These are phyloP conservation scores for Kondoa subrosea DNA, from an alignment of 768 basidiomycete genomes.

Conservation along the genomic window DNA sequence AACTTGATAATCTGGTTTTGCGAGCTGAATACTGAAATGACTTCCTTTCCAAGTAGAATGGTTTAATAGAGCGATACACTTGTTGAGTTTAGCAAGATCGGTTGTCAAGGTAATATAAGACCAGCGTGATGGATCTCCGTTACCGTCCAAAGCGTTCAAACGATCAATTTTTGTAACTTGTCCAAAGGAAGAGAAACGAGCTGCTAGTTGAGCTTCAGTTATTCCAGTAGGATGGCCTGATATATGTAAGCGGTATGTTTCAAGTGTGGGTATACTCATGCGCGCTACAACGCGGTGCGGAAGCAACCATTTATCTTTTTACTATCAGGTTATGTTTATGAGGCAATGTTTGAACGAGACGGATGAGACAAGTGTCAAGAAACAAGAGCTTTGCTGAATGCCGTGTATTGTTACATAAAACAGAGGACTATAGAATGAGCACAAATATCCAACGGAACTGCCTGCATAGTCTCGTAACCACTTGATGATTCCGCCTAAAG, in stretches of 20 bases:
- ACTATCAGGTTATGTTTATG: too few relatives aligned
- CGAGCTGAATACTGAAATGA: conserved; percentile 63
- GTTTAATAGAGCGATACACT: conserved; percentile 52
- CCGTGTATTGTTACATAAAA: too few relatives aligned
- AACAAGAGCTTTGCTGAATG: too few relatives aligned
- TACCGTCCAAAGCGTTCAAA: conserved; percentile 29
- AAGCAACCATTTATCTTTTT: too few relatives aligned
- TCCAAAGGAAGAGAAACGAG: conserved; percentile 50
- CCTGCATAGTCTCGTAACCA: too few relatives aligned
- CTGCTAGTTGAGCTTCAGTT: conserved; percentile 42
- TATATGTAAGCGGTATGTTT: conserved; percentile 45
- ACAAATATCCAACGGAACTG: too few relatives aligned
- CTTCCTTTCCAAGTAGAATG: conserved; percentile 79
- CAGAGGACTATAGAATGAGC: too few relatives aligned
- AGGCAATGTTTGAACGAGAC: too few relatives aligned
- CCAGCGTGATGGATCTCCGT: conserved; percentile 35
- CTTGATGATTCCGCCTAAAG: too few relatives aligned
- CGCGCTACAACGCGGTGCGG: not conserved
- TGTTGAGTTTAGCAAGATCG: conserved; percentile 43
- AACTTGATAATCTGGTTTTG: conserved; percentile 55
- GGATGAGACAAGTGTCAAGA: too few relatives aligned
- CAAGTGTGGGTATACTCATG: not conserved
- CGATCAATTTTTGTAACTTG: conserved; percentile 53
- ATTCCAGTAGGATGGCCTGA: conserved; percentile 59
- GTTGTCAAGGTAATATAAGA: conserved; percentile 58